Base-by-base conservation (phyloP, 2,329 filamentous ascomycete species). In the Aureobasidium pullulans region DNA sequence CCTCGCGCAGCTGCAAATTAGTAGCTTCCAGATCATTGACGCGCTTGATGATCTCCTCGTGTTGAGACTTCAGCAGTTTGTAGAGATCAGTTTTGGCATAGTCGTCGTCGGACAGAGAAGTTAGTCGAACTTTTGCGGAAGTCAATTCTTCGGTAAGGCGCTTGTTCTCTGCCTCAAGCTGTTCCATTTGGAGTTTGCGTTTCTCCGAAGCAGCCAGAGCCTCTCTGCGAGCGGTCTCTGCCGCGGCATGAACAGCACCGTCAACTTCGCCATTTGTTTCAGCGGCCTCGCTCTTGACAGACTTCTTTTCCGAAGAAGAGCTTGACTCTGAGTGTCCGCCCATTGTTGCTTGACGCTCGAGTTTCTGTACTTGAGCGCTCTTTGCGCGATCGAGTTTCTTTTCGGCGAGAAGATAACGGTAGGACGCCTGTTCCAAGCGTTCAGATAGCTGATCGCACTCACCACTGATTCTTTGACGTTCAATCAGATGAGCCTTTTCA, bases 331-430 rank as follows among this genome's bases (percentile, higher is more conserved):
- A 75, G 62, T 76, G 79, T 13, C 82, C 84, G 60, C 87, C 87
- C 61, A 89, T 82, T 54, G 92, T 83, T 34, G 92, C 91, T 74
- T 96, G 90, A 67, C 90, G 88, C 71, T 97, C 94, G 61, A 99
- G 75, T 71, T 96, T 96, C 62, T 92, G 89, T 1, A 96, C 91
- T 60, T 96, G 91, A 15, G 85, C 77, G 70, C 94, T 99, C 73
- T 90, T 93, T 28, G 88, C 84, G 44, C 94, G 85, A 71, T 99
- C 94, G 56, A 97, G 79, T 71, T 91, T 94, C 77, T 96, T 95
- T 72, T 99, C 94, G 0, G 94, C 94, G 66, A 95, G 89, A 77
- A 97, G 90, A 69, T 96, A 97, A 64, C 94, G 84, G 61, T 96
- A 79, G 5, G 91, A 96, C 15, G 93, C 94, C 36, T 84, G 87